Base-by-base conservation (phyloP, 2,329 filamentous ascomycete species). In the Xylariaceae sp. region DNA sequence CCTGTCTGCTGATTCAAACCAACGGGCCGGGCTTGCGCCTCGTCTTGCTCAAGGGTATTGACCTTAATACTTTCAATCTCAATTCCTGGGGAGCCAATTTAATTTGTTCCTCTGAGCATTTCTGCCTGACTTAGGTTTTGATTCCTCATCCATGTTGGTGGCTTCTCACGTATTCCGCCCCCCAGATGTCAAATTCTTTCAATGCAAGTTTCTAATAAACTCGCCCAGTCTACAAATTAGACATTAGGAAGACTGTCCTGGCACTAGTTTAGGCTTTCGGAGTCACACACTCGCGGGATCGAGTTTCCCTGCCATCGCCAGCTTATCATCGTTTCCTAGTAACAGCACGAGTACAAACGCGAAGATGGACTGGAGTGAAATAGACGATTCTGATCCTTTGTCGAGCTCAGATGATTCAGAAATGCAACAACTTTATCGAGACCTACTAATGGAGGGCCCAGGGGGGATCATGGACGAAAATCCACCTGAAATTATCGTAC, bases 401-500 rank as follows among this genome's bases (percentile, higher is more conserved):
- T 33, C 43, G 15, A 30, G 29, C 27, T 8, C 20, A 24, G 20
- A 26, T 32, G 13, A 10, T 10, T 16, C 15, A 13, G 45, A 24
- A 4, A 23, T 35, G 8, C 5, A n/a, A 21, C 30, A 13, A 33
- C 4, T 27, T 23, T 39, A 24, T 23, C 21, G 24, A 6, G 2
- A 3, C 30, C 11, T 26, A 10, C 13, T 10, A 11, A 42, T 47
- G 20, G 36, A 27, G 27, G 40, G 9, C n/a, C 15, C 18, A 48
- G 49, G 15, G 55, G 44, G 15, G 54, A n/a, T 10, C 27, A 44
- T 44, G 30, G 27, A 39, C 6, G 7, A 27, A 2, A 20, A 23
- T 23, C 33, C 48, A 10, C 33, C 37, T 29, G 50, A 52, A 6
- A 3, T 57, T n/a, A 56, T 54, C 30, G 45, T 44, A 23, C 33